phyloP scores from a whole-genome alignment of 768 basidiomycete species.

The Trichaptum fuscoviolaceum region DNA sequence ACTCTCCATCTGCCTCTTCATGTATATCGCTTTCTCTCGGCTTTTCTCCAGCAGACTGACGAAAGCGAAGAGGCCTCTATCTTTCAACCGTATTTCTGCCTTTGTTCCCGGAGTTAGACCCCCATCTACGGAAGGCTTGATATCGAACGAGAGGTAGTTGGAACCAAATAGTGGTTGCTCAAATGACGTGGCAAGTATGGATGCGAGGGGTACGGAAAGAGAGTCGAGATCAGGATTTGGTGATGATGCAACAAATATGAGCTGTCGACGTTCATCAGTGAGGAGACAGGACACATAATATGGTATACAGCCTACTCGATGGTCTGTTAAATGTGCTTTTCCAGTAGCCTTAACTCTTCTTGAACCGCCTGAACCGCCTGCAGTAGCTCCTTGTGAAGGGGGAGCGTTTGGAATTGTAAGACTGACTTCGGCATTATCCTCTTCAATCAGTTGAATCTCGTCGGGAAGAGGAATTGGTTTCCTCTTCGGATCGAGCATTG shows the following conservation, averaged over 20 bases:
- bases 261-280: slow-evolving; percentile 31
- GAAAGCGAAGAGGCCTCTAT: slow-evolving; percentile 69
- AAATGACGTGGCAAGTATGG: slow-evolving; percentile 64
- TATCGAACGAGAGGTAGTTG: slow-evolving; percentile 62
- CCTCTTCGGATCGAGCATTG: slow-evolving; percentile 54
- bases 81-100: slow-evolving; percentile 62
- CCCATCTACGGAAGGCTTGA: slow-evolving; percentile 64
- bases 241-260: slow-evolving; percentile 45
- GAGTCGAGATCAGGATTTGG: slow-evolving; percentile 32
- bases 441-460: slow-evolving; percentile 52
- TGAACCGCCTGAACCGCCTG: slow-evolving; percentile 49
- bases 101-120: slow-evolving; percentile 59
- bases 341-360: slow-evolving; percentile 59
- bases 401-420: slow-evolving; percentile 53
- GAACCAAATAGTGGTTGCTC: slow-evolving; percentile 70
- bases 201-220: slow-evolving; percentile 51
- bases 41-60: slow-evolving; percentile 70
- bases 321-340: slow-evolving; percentile 60
- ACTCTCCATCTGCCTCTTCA: slow-evolving; percentile 56
- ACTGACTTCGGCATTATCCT: slow-evolving; percentile 55
- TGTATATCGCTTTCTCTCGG: slow-evolving; percentile 68
- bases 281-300: neutral
- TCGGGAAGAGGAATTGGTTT: slow-evolving; percentile 58
- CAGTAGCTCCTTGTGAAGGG: slow-evolving; percentile 32
- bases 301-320: slow-evolving; percentile 46